Evolutionary conservation across 2,329 filamentous ascomycete genomes (phyloP).

Genomic region (Whalleya microplaca): DNA sequence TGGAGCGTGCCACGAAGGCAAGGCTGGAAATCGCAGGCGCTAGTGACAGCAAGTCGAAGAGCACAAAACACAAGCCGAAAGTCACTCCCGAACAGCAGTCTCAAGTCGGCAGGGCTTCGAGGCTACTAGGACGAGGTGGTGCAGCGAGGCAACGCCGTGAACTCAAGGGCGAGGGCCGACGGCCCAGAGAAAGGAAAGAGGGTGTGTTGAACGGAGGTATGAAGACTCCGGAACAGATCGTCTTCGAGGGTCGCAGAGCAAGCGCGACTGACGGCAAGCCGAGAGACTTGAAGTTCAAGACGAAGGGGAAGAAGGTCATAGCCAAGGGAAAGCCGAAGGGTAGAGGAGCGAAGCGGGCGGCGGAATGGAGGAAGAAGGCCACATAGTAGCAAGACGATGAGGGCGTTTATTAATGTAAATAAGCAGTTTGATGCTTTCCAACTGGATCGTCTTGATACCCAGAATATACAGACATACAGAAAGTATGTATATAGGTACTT

Average conservation of each 20-base stretch:
- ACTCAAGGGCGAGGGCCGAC: constrained; percentile 35
- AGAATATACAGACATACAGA: neutral
- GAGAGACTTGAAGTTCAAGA: constrained; percentile 62
- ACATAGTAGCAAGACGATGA: constrained; percentile 18
- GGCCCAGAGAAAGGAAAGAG: constrained; percentile 29
- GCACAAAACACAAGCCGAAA: constrained; percentile 69
- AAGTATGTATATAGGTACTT: no score
- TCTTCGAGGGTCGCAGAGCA: constrained; percentile 83
- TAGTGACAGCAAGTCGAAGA: constrained; percentile 39
- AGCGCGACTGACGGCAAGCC: constrained; percentile 67
- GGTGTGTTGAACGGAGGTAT: constrained; percentile 32
- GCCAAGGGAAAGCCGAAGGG: constrained; percentile 31
- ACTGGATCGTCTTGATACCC: neutral
- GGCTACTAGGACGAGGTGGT: constrained; percentile 72
- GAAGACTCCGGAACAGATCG: constrained; percentile 68
- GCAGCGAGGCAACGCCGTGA: constrained; percentile 52
- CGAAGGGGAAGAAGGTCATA: constrained; percentile 54
- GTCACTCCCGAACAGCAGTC: constrained; percentile 71
- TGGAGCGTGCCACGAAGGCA: constrained; percentile 51
- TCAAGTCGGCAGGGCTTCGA: constrained; percentile 71
- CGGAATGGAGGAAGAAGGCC: constrained; percentile 39
- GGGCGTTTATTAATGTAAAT: neutral
- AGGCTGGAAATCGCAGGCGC: constrained; percentile 38
- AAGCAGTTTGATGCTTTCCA: neutral
- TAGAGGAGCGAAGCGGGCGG: constrained; percentile 37